phyloP scores from a whole-genome alignment of 345 rosid species.

The Pelargonium nanum region DNA sequence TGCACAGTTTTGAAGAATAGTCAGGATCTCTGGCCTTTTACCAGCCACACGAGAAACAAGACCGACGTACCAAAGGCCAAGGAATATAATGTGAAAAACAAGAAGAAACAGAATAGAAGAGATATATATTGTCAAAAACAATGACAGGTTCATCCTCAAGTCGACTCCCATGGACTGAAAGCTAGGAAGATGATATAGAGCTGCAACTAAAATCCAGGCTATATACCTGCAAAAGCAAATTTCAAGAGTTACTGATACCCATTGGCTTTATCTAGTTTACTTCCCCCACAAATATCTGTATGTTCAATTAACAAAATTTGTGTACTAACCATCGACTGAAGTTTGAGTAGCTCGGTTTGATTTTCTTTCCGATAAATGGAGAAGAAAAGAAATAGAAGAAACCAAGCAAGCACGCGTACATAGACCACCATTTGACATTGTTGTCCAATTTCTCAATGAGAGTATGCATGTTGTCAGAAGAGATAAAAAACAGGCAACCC shows the following conservation, averaged over 20 bases:
- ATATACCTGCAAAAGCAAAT: constrained; percentile 58
- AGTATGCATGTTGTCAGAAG: constrained; percentile 93
- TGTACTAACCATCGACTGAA: constrained; percentile 83
- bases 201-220: constrained; percentile 96
- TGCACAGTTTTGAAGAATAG: constrained; percentile 88
- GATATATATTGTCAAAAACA: constrained; percentile 75
- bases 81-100: constrained; percentile 85
- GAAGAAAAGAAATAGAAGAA: constrained; percentile 98
- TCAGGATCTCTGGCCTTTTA: constrained; percentile 77
- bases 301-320: not conserved
- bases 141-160: constrained; percentile 96
- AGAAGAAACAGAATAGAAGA: constrained; percentile 83
- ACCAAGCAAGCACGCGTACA: constrained; percentile 95
- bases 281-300: not conserved
- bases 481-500: constrained; percentile 92
- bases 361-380: constrained; percentile 88
- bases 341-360: constrained; percentile 91
- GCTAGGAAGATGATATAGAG: constrained; percentile 97
- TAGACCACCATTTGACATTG: constrained; percentile 96
- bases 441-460: constrained; percentile 82
- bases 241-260: not conserved
- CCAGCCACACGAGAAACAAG: constrained; percentile 95
- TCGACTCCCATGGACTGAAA: constrained; percentile 99
- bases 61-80: constrained; percentile 86
- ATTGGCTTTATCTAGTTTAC: not conserved